A percentile compares a stretch with the other conserved stretches of the same genome.
phyloP scores from a whole-genome alignment of 169 alveolate genomes.

The Besnoitia besnoiti region DNA sequence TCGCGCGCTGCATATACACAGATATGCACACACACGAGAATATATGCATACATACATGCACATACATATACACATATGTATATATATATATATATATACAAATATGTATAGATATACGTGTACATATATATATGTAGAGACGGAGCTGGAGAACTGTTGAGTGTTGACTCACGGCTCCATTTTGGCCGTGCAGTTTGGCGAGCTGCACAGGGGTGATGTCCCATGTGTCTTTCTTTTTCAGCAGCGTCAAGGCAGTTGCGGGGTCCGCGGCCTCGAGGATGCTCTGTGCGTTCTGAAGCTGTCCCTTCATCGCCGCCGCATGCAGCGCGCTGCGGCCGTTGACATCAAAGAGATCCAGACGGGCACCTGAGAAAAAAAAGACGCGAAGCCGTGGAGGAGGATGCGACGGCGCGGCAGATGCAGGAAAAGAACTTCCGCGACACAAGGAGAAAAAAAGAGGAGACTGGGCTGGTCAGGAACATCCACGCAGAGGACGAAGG shows the following conservation, averaged over 20 bases:
- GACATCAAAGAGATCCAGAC: constrained; percentile 45
- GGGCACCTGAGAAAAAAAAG: constrained; percentile 22
- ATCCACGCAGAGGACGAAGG: not conserved
- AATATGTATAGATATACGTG: not conserved
- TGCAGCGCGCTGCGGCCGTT: constrained; percentile 49
- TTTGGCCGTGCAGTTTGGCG: constrained; percentile 46
- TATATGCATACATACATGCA: not conserved
- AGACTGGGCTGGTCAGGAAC: too few species aligned
- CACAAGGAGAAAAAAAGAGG: too few species aligned
- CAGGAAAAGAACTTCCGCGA: not conserved
- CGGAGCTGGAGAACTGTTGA: not conserved
- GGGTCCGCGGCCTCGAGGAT: constrained; percentile 51
- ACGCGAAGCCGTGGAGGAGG: too few species aligned
- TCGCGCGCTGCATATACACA: not conserved
- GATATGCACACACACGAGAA: not conserved
- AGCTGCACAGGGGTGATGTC: constrained; percentile 65
- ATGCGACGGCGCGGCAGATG: not conserved
- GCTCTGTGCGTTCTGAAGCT: constrained; percentile 50
- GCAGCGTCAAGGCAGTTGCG: constrained; percentile 1
- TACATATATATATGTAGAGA: not conserved
- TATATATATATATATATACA: not conserved
- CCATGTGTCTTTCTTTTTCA: constrained; percentile 60
- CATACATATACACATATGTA: not conserved
- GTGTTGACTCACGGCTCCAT: constrained; percentile 13
- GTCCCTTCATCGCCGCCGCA: constrained; percentile 54